Base-by-base conservation (phyloP, 306 rosid species). In the Ammopiptanthus mongolicus region DNA sequence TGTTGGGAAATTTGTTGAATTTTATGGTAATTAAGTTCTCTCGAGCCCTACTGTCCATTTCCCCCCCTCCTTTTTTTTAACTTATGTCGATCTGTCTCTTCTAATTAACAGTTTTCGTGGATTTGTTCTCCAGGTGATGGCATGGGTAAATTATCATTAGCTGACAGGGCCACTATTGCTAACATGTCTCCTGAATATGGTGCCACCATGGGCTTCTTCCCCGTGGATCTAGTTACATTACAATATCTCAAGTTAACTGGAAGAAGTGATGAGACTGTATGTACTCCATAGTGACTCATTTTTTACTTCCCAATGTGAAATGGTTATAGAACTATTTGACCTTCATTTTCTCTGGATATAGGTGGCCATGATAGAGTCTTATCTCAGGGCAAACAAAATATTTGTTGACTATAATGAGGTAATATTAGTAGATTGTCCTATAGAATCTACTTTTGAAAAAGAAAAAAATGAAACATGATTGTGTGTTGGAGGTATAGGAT, bases 151-250 rank as follows among this genome's bases (percentile, higher is more conserved):
- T 82, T 95, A 77, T 88, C 98, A 28, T 83, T 95, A 80, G 98
- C 99, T 81, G 99, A 96, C 76, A 83, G 99, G 85, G 98, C 99
- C 61, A 96, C 99, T 44, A 96, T 96, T 76, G 99, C 99, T 56
- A 96, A 96, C 75, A 96, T 96, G 99, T 89, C 99, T 80, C 99
- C 98, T 1, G 99, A 96, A 65, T 96, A 96, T 86, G 99, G 99
- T 80, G 99, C 98, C 77, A 92, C 99, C 41, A 96, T 96, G 99
- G 99, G 97, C 14, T 95, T 92, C 90, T 95, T 95, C 82, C 97
- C 97, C 15, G 99, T 95, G 48, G 97, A 92, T 85, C 97, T 84
- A 61, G 93, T 94, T 80, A 94, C 98, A 47, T 86, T 95, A 73
- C 97, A 95, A 65, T 95, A 95, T 84, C 99, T 95, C 75, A 92